phyloP scores from a whole-genome alignment of 306 rosid genomes.

The Herpetospermum pedunculosum region DNA sequence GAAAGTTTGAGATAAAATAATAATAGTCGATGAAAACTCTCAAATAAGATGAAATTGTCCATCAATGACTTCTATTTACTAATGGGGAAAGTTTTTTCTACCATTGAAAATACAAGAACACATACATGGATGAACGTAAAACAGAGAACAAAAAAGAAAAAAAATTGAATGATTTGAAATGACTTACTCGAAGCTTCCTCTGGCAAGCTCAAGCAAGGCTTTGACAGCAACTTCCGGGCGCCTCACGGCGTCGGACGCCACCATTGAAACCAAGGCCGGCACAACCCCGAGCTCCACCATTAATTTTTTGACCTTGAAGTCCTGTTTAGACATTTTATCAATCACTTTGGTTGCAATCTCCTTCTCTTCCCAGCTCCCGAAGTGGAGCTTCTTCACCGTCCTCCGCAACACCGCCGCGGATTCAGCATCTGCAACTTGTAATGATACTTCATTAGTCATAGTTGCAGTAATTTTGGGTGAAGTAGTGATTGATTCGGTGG shows the following conservation, averaged over 20 bases:
- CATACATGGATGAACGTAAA: background rate
- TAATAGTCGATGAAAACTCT: background rate
- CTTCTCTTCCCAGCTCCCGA: conserved; percentile 80
- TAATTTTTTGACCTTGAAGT: conserved; percentile 46
- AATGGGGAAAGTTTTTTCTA: background rate
- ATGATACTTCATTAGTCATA: background rate
- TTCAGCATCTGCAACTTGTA: conserved; percentile 9
- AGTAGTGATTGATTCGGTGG: conserved; percentile 17
- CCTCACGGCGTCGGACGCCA: conserved; percentile 26
- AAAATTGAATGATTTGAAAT: background rate
- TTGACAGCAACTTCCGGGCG: conserved; percentile 35
- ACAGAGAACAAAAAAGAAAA: background rate
- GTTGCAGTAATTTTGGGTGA: conserved; percentile 5
- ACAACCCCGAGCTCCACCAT: conserved; percentile 75
- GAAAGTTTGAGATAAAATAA: background rate
- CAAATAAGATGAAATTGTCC: background rate
- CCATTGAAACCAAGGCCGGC: conserved; percentile 74
- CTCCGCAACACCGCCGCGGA: conserved; percentile 34
- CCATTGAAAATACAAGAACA: background rate
- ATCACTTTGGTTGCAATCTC: conserved; percentile 63
- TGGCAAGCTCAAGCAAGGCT: conserved; percentile 57
- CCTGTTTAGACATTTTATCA: conserved; percentile 47
- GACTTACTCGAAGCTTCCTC: conserved; percentile 72
- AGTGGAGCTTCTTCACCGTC: conserved; percentile 87
- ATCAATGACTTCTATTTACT: background rate